Base-by-base conservation (phyloP, 768 basidiomycete species). In the Boletus sp. region DNA sequence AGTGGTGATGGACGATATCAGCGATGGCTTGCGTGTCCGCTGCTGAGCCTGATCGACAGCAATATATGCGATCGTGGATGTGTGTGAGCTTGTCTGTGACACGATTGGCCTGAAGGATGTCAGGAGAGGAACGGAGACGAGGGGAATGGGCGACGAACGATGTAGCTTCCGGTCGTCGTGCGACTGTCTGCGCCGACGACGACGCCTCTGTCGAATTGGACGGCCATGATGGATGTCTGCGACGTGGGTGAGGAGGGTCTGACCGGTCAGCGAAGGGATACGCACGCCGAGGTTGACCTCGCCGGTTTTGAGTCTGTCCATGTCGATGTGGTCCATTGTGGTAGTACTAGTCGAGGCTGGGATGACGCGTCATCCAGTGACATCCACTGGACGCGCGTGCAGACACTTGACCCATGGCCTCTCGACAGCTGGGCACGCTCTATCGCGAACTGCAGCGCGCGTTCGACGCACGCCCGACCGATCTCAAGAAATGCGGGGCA, bases 151-250 rank as follows among this genome's bases (percentile, higher is more conserved):
- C 50, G 30, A 72, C 86, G 60, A 71, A 94, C 96, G 71, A 97
- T 96, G 75, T 97, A 98, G 76, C 87, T 88, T 62, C 96, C 97
- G 7, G 92, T 95, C 0, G 97, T 98, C 58, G 96, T 99, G 57
- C 96, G 84, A 82, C 89, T 91, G 78, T 99, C 97, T 62, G 97
- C 97, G 42, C 97, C 97, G 59, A 98, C 85, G 64, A 99, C 87
- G 57, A 99, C 97, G 39, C 97, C 97, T 32, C 85, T 86, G 35
- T 92, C 80, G 78, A 99, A 99, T 67, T 94, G 92, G 60, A 98
- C 95, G 52, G 97, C 96, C 95, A 98, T 98, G 73, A 99, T 98
- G 42, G 96, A 98, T 54, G 96, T 99, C 93, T 98, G 65, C 6
- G 56, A n/a, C 39, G 14, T 47, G 24, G 33, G 39, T 51, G 30